Base-by-base conservation (phyloP, 2,329 filamentous ascomycete species). In the Paecilomyces fulvus region DNA sequence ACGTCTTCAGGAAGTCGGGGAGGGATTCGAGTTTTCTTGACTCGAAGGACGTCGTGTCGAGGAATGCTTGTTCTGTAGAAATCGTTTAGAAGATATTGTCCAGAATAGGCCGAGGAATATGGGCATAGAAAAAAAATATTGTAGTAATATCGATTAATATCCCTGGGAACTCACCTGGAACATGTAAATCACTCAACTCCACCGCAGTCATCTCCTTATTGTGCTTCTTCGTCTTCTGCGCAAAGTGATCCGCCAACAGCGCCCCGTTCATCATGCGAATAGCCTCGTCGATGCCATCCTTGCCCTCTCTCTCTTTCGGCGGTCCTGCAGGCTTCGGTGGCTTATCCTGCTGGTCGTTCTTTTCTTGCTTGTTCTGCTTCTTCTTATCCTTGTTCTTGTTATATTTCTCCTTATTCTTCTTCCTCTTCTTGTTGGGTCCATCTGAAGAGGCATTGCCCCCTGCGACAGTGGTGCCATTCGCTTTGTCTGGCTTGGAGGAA, bases 181-280 rank as follows among this genome's bases (percentile, higher is more conserved):
- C 80, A 55, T 88, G 86, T 66, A 90, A 78, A 68, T 96, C 92
- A 56, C 89, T 86, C 30, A 95, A 77, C 74, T 99, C 94, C 46
- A 97, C 82, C 0, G 85, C 78, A 64, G 89, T 96, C 65, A 96
- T 73, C 54, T 96, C 87, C 28, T 83, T 84, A 55, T 90, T 89
- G 67, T 92, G 95, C 23, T 87, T 82, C 61, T 82, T 84, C 54
- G 89, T 87, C 67, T 88, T 84, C 67, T 94, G 87, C 6, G 88
- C 88, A 59, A 96, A 79, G 70, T 96, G 86, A 70, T 96, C 92
- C 1, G 92, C 89, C 51, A 96, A 77, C 48, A 96, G 79, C 62
- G 86, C 83, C 58, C 84, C 86, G 71, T 96, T 90, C 86, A 96
- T 92, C 59, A 84, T 83, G 49, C 85, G 83, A 69, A 96, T 89